These are phyloP conservation scores for Monosporascus sp. DNA, from an alignment of 2,329 filamentous ascomycete genomes.

Conservation along the genomic window DNA sequence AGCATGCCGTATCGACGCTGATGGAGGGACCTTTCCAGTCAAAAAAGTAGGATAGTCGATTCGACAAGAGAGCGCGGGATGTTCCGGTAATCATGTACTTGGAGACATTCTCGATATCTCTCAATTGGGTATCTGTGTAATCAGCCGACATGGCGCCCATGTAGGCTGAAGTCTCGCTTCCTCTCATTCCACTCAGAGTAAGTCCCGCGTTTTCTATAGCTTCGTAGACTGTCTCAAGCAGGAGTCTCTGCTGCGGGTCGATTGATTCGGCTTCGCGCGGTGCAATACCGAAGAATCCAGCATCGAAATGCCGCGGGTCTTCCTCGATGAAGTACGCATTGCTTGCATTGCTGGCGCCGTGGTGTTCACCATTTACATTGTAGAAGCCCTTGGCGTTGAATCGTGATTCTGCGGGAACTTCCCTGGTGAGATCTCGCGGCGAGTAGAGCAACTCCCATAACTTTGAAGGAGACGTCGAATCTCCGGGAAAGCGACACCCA, in stretches of 20 bases:
- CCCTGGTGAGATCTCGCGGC: slow-evolving; percentile 3
- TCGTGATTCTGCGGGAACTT: slow-evolving; percentile 13
- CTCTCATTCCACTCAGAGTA: slow-evolving; percentile 6
- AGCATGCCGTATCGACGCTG: slow-evolving; percentile 38
- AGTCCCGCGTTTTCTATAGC: no score
- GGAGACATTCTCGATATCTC: neutral
- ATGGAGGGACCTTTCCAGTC: slow-evolving; percentile 29
- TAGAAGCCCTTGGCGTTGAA: slow-evolving; percentile 17
- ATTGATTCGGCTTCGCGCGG: slow-evolving; percentile 13
- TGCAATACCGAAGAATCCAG: slow-evolving; percentile 14
- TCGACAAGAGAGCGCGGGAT: slow-evolving; percentile 30
- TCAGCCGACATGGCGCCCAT: neutral
- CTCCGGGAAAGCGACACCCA: slow-evolving; percentile 28
- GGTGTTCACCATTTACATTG: slow-evolving; percentile 9
- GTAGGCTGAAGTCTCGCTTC: slow-evolving; percentile 12
- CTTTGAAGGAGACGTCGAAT: slow-evolving; percentile 17
- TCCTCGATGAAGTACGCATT: slow-evolving; percentile 11
- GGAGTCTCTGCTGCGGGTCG: slow-evolving; percentile 19
- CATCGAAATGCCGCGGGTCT: slow-evolving; percentile 8
- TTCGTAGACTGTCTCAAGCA: slow-evolving; percentile 18
- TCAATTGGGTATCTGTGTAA: neutral
- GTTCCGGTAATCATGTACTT: slow-evolving; percentile 8
- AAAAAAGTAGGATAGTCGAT: slow-evolving; percentile 33
- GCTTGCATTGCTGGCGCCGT: slow-evolving; percentile 13
- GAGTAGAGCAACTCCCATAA: slow-evolving; percentile 18